Evolutionary conservation across 2,329 filamentous ascomycete genomes (phyloP).

Genomic region (Exophiala aquamarina): DNA sequence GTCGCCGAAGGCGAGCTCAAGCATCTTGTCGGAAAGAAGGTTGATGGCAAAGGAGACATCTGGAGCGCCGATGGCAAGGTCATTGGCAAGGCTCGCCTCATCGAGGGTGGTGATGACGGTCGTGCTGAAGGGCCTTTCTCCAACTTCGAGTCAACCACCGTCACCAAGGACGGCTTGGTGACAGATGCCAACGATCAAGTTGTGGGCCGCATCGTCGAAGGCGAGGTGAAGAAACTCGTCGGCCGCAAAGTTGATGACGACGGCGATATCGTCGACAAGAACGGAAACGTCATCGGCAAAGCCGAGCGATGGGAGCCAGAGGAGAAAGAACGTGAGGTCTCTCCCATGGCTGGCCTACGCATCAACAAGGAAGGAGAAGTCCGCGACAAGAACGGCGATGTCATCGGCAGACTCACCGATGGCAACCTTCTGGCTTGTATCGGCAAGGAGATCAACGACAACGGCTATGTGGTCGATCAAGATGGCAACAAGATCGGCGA

Average conservation of each 20-base stretch:
- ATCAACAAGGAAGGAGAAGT: constrained; percentile 54
- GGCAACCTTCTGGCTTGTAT: constrained; percentile 43
- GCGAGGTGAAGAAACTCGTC: constrained; percentile 62
- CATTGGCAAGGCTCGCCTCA: constrained; percentile 59
- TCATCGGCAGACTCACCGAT: constrained; percentile 46
- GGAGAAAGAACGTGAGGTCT: constrained; percentile 54
- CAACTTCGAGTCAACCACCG: constrained; percentile 57
- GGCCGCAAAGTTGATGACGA: constrained; percentile 68
- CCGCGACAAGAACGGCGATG: constrained; percentile 45
- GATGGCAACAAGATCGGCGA: constrained; percentile 65
- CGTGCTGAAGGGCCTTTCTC: constrained; percentile 53
- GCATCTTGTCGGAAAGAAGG: constrained; percentile 60
- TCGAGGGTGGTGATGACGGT: constrained; percentile 47
- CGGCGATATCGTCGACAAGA: constrained; percentile 66
- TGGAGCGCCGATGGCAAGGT: constrained; percentile 64
- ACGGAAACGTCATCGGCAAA: constrained; percentile 66
- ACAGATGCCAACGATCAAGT: constrained; percentile 54
- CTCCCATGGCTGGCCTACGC: constrained; percentile 57
- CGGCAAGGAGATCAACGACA: constrained; percentile 47
- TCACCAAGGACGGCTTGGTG: constrained; percentile 60
- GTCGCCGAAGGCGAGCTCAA: constrained; percentile 58
- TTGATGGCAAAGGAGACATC: constrained; percentile 62
- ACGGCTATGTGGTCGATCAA: constrained; percentile 57
- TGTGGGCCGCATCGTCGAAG: constrained; percentile 61
- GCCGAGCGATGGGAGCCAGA: constrained; percentile 69